Conservation (phyloP, 1,284 basidiomycete species). For the Tranzscheliella williamsii region DNA sequence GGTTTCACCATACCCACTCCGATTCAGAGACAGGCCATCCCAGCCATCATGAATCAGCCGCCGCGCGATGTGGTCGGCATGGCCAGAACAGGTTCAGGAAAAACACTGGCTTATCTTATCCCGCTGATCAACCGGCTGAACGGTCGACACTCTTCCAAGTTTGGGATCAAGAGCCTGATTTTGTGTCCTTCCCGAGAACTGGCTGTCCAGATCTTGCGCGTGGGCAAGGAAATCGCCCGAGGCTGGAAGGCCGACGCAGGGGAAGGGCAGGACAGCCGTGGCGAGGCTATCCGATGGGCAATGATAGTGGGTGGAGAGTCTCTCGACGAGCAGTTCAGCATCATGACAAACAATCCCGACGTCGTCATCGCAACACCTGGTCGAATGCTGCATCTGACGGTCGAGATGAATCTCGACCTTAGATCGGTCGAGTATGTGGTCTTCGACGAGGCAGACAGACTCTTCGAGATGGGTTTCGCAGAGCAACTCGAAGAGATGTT, state of each 20-base stretch:
- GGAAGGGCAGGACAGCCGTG: constrained; percentile 64
- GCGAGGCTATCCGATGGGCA: constrained; percentile 81
- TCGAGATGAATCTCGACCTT: constrained; percentile 96
- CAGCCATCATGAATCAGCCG: constrained; percentile 78
- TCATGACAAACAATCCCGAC: constrained; percentile 87
- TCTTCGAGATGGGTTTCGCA: constrained; percentile 98
- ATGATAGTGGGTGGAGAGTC: constrained; percentile 94
- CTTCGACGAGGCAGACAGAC: constrained; percentile 95
- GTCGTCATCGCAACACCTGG: constrained; percentile 80
- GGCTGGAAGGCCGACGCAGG: constrained; percentile 65
- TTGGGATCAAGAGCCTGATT: constrained; percentile 85
- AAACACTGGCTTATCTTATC: constrained; percentile 94
- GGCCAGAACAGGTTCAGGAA: constrained; percentile 97
- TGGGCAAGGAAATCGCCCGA: constrained; percentile 87
- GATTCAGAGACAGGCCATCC: constrained; percentile 89
- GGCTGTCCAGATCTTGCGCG: constrained; percentile 88
- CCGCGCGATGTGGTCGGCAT: constrained; percentile 95
- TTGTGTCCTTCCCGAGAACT: constrained; percentile 91
- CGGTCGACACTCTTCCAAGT: constrained; percentile 75
- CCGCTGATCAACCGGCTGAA: constrained; percentile 86
- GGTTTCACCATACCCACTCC: constrained; percentile 95
- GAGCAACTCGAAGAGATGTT: constrained; percentile 88
- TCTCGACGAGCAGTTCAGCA: constrained; percentile 93
- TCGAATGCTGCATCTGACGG: constrained; percentile 88
- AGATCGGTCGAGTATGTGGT: constrained; percentile 86